Evolutionary conservation across 495 filamentous ascomycete genomes (phyloP), one percentile per base, ranked within the genome.

Genomic region (Venustampulla echinocandica): DNA sequence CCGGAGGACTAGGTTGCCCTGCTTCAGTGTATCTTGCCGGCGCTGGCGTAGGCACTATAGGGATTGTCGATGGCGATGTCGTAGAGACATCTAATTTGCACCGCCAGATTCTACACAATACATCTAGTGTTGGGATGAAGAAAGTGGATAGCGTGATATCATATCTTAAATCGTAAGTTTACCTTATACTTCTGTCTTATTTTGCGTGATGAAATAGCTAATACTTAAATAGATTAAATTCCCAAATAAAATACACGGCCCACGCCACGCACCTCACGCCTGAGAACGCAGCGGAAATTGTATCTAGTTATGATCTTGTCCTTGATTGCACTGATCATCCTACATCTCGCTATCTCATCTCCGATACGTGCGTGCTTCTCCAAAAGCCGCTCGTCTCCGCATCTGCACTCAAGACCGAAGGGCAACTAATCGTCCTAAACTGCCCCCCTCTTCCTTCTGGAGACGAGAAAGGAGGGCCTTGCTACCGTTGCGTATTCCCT

Each of bases 321-420:
- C 75, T 98, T 22, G 92, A 98, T 63, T 98, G 92, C 57, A 95
- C 89, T 3, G 92, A 98, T 63, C 87, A 87, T 46, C 92, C 90
- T 0, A 81, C 83, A 4, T 83, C 89, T 0, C 86, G 92, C 30
- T 97, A 98, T 61, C 71, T 97, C 4, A 85, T 97, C 54, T 95
- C 89, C 0, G 92, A 98, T 55, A 75, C 86, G 13, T 87, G 85
- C 42, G 84, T 96, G 1, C 64, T 95, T 9, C 65, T 86, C 1
- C 60, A 69, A 1, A 95, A 90, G 55, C 80, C 88, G 0, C 71
- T 98, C 21, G 78, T 98, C 21, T 92, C 87, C 1, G 90, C 90
- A 0, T 92, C 88, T 2, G 89, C 92, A 0, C 64, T 96, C 18
- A 77, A 82, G 4, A 89, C 79, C 0, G 88, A 95, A 38, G 92